phyloP scores from a whole-genome alignment of 768 basidiomycete genomes.

The Boletus subparvulus region DNA sequence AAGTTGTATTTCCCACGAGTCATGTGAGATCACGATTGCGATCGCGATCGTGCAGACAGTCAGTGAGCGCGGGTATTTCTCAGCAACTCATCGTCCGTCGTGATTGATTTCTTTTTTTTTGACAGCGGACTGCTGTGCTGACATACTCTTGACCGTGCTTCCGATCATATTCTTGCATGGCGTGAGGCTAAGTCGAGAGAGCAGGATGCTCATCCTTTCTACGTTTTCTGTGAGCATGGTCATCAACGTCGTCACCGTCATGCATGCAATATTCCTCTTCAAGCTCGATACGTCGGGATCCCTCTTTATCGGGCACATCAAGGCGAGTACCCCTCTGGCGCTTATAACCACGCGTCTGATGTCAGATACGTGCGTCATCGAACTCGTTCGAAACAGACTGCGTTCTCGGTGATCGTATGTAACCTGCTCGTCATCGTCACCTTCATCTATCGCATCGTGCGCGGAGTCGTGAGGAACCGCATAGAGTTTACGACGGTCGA shows the following conservation, averaged over 20 bases:
- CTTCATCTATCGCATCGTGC: conserved; percentile 12
- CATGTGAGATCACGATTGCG: background rate
- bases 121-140: conserved; percentile 11
- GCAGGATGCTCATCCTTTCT: conserved; percentile 5
- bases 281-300: background rate
- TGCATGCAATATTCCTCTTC: conserved; percentile 9
- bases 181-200: conserved; percentile 1
- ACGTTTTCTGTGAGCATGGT: conserved; percentile 17
- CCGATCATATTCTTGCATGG: conserved; percentile 4
- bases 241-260: conserved; percentile 14
- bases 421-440: conserved; percentile 23
- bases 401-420: conserved; percentile 15
- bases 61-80: conserved; percentile 4
- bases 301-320: conserved; percentile 13
- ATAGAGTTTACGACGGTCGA: conserved; percentile 14
- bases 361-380: background rate
- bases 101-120: background rate
- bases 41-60: conserved; percentile 10
- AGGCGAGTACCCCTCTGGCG: background rate
- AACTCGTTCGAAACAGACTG: background rate
- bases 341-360: background rate
- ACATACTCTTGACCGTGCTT: conserved; percentile 4
- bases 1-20: background rate
- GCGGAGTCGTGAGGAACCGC: background rate
- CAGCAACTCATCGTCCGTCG: background rate